Conservation (phyloP, 78 protist species). For the Dictyostelium citrinum region DNA sequence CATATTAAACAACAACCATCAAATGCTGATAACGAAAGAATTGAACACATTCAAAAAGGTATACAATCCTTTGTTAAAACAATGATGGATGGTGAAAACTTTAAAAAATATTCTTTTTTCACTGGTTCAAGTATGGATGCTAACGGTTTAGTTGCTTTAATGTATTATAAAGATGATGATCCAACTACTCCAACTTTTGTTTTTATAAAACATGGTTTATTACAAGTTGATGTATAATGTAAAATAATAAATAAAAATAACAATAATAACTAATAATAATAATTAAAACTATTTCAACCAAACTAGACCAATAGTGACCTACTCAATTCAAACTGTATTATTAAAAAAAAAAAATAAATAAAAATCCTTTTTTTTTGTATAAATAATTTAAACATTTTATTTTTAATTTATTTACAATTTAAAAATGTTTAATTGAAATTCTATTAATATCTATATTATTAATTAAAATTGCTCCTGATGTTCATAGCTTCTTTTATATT, state of each 20-base stretch:
- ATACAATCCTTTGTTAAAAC: conserved; percentile 71
- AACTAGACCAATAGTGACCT: no score
- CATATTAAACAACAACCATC: background rate
- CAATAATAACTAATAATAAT: background rate
- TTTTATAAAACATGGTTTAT: background rate
- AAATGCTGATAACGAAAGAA: conserved; percentile 55
- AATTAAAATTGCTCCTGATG: background rate
- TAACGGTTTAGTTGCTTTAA: conserved; percentile 75
- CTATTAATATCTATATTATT: no score
- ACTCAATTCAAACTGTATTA: background rate
- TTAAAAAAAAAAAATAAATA: background rate
- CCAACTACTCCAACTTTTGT: conserved; percentile 20
- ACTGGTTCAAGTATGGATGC: conserved; percentile 74
- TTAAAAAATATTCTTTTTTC: conserved; percentile 64
- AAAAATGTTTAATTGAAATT: background rate
- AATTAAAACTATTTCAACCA: conserved; percentile 68
- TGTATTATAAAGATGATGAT: conserved; percentile 80
- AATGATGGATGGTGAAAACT: conserved; percentile 77
- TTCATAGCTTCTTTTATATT: background rate
- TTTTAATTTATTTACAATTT: background rate
- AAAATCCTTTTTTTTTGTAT: background rate
- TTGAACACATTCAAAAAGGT: conserved; percentile 67
- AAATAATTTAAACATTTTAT: background rate
- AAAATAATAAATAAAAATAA: no score
- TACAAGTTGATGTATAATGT: background rate